phyloP scores from a whole-genome alignment of 768 basidiomycete species.

The Leccinellum albellum region DNA sequence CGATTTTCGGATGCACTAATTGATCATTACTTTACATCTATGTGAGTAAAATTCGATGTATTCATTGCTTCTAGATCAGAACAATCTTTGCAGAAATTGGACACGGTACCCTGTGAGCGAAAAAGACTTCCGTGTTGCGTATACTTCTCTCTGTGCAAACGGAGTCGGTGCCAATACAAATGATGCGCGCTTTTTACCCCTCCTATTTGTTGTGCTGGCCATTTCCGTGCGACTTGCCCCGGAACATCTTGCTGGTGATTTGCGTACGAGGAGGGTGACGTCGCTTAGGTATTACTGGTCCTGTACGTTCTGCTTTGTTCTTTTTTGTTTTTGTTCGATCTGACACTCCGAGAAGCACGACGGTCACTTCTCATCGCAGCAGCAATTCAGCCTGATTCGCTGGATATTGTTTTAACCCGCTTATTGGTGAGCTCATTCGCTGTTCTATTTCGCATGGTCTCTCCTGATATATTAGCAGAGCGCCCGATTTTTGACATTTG shows the following conservation, averaged over 20 bases:
- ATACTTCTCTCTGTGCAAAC: slow-evolving; percentile 60
- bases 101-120: slow-evolving; percentile 91
- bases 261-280: slow-evolving; percentile 68
- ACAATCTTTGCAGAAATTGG: slow-evolving; percentile 63
- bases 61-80: not conserved
- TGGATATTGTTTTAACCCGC: slow-evolving; percentile 91
- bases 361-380: slow-evolving; percentile 86
- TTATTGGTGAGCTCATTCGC: slow-evolving; percentile 49
- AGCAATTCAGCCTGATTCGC: slow-evolving; percentile 87
- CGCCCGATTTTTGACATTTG: slow-evolving; percentile 67
- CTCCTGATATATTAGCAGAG: slow-evolving; percentile 39
- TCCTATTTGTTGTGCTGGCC: slow-evolving; percentile 91
- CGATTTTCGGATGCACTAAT: slow-evolving; percentile 73
- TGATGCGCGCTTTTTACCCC: slow-evolving; percentile 80
- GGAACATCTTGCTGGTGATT: slow-evolving; percentile 78
- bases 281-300: slow-evolving; percentile 94
- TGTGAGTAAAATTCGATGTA: slow-evolving; percentile 43
- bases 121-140: slow-evolving; percentile 71
- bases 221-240: slow-evolving; percentile 84
- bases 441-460: not conserved
- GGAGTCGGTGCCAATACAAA: slow-evolving; percentile 63
- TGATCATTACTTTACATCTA: slow-evolving; percentile 73
- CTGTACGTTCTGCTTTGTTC: slow-evolving; percentile 52
- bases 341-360: slow-evolving; percentile 53
- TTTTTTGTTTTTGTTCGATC: slow-evolving; percentile 7